Conservation (phyloP, 768 basidiomycete species). For the Tylopilus rubrobrunneus region DNA sequence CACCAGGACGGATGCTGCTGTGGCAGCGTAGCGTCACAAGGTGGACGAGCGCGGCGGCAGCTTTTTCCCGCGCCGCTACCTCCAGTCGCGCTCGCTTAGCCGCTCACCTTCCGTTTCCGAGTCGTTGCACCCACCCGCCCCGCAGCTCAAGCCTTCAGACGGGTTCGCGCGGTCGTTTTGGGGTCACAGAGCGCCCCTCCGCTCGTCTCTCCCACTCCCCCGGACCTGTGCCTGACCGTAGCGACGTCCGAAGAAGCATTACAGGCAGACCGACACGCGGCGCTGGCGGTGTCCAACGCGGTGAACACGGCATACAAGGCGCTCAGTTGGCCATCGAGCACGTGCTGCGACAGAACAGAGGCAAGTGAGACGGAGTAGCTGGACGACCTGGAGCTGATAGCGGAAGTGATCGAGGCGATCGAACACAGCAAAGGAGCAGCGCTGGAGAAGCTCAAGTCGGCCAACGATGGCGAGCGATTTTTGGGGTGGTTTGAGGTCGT, state of each 20-base stretch:
- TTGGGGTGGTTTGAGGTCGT: neutral
- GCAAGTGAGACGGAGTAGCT: constrained; percentile 68
- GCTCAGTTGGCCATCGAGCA: constrained; percentile 77
- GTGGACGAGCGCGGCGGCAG: too few relatives aligned
- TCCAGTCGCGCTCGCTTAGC: too few relatives aligned
- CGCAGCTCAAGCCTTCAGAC: too few relatives aligned
- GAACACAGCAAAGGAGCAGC: constrained; percentile 51
- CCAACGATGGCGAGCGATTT: constrained; percentile 51
- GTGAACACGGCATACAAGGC: constrained; percentile 82
- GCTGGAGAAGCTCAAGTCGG: constrained; percentile 47
- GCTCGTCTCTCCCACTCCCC: too few relatives aligned
- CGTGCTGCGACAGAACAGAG: constrained; percentile 60
- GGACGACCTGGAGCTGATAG: constrained; percentile 67
- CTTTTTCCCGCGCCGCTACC: too few relatives aligned
- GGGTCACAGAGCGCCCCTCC: too few relatives aligned
- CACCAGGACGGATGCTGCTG: constrained; percentile 72
- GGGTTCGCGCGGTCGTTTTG: too few relatives aligned
- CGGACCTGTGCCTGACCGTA: too few relatives aligned
- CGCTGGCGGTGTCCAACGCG: constrained; percentile 52
- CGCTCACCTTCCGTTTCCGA: too few relatives aligned
- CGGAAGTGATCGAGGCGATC: constrained; percentile 74
- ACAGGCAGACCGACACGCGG: constrained; percentile 23
- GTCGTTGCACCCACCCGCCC: too few relatives aligned
- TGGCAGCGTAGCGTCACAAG: too few relatives aligned
- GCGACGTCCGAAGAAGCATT: neutral